A percentile compares a stretch with the other conserved stretches of the same genome.
These are phyloP conservation scores for Leccinum idahoense DNA, from an alignment of 1,284 basidiomycete species.

Conservation along the genomic window DNA sequence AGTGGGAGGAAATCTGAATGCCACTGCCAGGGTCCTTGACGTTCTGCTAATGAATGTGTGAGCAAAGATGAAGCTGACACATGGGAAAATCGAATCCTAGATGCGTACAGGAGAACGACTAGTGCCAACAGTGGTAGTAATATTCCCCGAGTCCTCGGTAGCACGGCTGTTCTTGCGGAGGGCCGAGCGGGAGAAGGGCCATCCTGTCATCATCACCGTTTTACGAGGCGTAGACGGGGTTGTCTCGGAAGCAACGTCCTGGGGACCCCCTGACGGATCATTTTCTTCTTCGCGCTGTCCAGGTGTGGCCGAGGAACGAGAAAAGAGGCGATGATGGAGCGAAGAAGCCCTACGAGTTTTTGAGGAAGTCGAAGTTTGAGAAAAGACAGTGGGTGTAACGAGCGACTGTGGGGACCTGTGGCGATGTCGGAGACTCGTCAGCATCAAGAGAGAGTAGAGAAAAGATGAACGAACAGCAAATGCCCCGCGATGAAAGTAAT, in stretches of 20 bases:
- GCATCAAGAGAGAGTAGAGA: no score
- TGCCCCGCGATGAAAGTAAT: no score
- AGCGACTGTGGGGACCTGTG: slow-evolving; percentile 13
- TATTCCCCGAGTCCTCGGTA: slow-evolving; percentile 4
- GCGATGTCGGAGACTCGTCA: no score
- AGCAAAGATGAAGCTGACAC: not conserved
- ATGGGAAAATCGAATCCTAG: not conserved
- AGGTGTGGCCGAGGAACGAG: slow-evolving; percentile 22
- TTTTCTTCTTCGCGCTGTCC: slow-evolving; percentile 3
- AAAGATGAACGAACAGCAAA: no score
- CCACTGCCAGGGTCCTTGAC: slow-evolving; percentile 4
- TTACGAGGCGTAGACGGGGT: slow-evolving; percentile 17
- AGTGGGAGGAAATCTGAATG: not conserved
- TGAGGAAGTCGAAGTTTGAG: slow-evolving; percentile 5
- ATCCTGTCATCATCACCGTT: slow-evolving; percentile 15
- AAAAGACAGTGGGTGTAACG: slow-evolving; percentile 22
- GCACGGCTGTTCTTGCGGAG: slow-evolving; percentile 17
- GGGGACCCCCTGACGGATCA: slow-evolving; percentile 2
- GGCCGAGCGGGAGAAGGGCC: slow-evolving; percentile 28
- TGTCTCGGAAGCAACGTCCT: slow-evolving; percentile 14
- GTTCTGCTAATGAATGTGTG: slow-evolving; percentile 4
- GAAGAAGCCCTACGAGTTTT: slow-evolving; percentile 22
- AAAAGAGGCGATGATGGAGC: slow-evolving; percentile 28
- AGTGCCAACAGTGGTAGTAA: slow-evolving; percentile 7
- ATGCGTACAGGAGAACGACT: not conserved